Conservation (phyloP, 2,329 filamentous ascomycete genomes). For the Fusarium keratoplasticum region DNA sequence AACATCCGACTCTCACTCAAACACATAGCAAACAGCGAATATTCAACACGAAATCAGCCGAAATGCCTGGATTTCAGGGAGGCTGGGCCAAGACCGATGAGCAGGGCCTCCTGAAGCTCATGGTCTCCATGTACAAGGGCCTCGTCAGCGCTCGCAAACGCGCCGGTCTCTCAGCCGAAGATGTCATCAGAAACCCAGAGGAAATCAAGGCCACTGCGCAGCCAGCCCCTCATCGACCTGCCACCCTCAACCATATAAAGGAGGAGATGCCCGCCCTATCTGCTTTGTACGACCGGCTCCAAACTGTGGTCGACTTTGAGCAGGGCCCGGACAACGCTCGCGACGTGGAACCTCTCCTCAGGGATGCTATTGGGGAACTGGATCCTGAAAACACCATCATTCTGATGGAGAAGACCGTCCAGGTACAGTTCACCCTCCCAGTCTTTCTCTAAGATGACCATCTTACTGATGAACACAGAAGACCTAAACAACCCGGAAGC, state of each 20-base stretch:
- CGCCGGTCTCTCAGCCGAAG: neutral
- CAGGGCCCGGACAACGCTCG: neutral
- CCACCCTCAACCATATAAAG: neutral
- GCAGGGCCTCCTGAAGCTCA: neutral
- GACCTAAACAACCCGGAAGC: neutral
- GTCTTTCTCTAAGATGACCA: neutral
- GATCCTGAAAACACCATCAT: neutral
- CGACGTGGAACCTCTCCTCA: neutral
- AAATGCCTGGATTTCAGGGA: neutral
- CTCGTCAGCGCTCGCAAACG: neutral
- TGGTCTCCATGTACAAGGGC: neutral
- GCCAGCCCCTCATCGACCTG: neutral
- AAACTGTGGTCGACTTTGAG: neutral
- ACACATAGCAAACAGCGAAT: neutral
- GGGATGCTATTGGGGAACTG: neutral
- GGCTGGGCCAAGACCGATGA: neutral
- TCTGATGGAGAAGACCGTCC: neutral
- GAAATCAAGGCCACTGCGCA: neutral
- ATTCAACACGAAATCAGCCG: neutral
- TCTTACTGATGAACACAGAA: neutral
- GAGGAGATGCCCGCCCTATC: neutral
- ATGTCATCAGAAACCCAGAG: neutral
- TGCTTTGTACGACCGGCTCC: neutral
- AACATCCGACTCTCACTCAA: neutral
- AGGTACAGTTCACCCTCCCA: neutral